phyloP scores from a whole-genome alignment of 176 grass and related monocot genomes.

The Eragrostis curvula region DNA sequence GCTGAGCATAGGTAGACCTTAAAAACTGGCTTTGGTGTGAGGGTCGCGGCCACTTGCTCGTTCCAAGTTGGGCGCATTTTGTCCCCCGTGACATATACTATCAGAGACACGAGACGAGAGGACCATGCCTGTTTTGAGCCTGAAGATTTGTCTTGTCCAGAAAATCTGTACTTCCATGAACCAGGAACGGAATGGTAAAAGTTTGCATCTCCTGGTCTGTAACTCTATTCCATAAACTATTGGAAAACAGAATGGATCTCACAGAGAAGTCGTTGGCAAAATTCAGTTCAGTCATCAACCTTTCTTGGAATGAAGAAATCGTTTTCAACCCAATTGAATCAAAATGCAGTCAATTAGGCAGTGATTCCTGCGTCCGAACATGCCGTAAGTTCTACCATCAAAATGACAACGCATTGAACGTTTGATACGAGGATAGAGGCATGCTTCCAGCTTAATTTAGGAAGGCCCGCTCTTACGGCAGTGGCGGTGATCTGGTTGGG shows the following conservation, averaged over 20 bases:
- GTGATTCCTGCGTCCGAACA: no score
- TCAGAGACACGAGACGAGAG: not conserved
- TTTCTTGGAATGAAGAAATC: no score
- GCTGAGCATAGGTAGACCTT: not conserved
- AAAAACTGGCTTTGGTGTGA: constrained; percentile 10
- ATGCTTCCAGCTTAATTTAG: not conserved
- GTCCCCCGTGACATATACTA: constrained; percentile 6
- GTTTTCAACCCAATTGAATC: no score
- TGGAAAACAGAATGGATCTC: no score
- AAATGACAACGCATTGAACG: not conserved
- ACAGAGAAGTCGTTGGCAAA: no score
- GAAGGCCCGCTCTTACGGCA: not conserved
- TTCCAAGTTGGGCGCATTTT: constrained; percentile 28
- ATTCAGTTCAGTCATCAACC: no score
- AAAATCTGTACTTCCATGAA: not conserved
- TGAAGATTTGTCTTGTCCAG: not conserved
- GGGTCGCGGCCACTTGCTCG: constrained; percentile 21
- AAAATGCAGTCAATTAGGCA: no score
- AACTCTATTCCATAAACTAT: no score
- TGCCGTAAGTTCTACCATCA: not conserved
- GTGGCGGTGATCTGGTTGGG: not conserved
- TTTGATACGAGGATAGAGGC: constrained; percentile 10
- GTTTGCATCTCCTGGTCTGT: not conserved
- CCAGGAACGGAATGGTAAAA: not conserved
- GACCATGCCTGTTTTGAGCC: not conserved